phyloP scores from a whole-genome alignment of 192 early-diverging fungal species.

The Hyaloraphidium curvatum region DNA sequence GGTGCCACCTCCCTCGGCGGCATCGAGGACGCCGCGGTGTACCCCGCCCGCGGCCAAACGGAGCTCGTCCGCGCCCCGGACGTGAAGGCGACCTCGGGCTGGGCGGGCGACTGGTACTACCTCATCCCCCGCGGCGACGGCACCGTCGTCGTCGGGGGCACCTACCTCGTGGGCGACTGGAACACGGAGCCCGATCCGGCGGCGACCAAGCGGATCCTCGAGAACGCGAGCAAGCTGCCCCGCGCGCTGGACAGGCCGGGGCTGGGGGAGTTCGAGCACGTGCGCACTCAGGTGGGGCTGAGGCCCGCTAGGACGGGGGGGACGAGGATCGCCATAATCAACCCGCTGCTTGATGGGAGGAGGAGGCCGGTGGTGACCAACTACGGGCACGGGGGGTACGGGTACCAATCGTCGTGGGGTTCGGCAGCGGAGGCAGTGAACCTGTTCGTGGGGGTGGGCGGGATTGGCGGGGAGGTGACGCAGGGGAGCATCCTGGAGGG shows the following conservation, averaged over 20 bases:
- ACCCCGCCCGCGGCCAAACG: slow-evolving; percentile 1
- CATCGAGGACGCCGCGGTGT: background rate
- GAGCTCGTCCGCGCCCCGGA: background rate
- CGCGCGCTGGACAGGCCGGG: too few species aligned
- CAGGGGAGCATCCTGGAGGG: too few species aligned
- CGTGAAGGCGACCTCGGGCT: background rate
- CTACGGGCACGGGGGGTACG: slow-evolving; percentile 1
- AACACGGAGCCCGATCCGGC: background rate
- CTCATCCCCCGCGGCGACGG: background rate
- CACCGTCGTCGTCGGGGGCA: background rate
- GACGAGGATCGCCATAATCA: background rate
- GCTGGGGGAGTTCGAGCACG: background rate
- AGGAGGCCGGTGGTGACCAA: background rate
- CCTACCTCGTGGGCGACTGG: slow-evolving; percentile 1
- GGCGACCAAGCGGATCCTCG: too few species aligned
- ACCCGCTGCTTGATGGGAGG: too few species aligned
- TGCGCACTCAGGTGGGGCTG: background rate
- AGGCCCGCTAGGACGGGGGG: background rate
- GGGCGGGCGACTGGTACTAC: background rate
- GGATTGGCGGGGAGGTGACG: too few species aligned
- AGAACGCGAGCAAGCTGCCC: too few species aligned
- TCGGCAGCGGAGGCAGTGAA: background rate
- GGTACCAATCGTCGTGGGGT: slow-evolving; percentile 1
- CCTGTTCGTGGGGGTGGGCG: too few species aligned
- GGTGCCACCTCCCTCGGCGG: background rate